Evolutionary conservation across 169 alveolate species (phyloP), one percentile per base, ranked within the genome.

Genomic region (Plasmodium knowlesi): DNA sequence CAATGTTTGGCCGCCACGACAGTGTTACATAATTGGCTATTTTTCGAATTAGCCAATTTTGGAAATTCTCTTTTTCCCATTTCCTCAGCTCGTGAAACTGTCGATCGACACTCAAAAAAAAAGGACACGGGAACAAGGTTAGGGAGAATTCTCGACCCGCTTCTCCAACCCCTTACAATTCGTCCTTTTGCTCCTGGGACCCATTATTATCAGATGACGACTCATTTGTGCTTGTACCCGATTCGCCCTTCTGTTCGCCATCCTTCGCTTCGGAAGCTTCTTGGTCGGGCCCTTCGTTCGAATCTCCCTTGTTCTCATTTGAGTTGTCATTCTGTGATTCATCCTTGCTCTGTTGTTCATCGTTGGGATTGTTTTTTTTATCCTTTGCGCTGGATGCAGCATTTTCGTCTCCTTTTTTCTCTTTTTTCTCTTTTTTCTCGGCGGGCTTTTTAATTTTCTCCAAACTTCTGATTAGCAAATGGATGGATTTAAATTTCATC

Each of bases 381-480:
- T 94, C 74, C 54, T 57, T 61, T 41, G 71, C 78, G 61, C 83
- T 50, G 43, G 71, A 53, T 3, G 50, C 10, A 22, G 67, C 41
- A 16, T 86, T 43, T 32, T 50, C 46, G 5, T 86, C 43, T 12
- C 61, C 32, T 25, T 37, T 32, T 72, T 46, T 82, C 14, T 78
- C 32, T 25, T 37, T 32, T 72, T 46, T 82, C 14, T 78, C 88
- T 71, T 91, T 78, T 8, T 79, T 79, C 9, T 79, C 83, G 22
- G 67, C 37, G 19, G 92, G 92, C 25, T 91, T 72, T 82, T 91
- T 91, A 8, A 82, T 39, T 82, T 91, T 82, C 28, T 91, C 88
- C 30, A 91, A 70, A n/a, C 37, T 71, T 70, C 82, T 82, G 30
- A 91, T 53, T 41, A 91, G 32, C 25, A 46, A 12, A 43, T 39